phyloP scores from a whole-genome alignment of 2,329 filamentous ascomycete species.

The Tolypocladium guangdongense region DNA sequence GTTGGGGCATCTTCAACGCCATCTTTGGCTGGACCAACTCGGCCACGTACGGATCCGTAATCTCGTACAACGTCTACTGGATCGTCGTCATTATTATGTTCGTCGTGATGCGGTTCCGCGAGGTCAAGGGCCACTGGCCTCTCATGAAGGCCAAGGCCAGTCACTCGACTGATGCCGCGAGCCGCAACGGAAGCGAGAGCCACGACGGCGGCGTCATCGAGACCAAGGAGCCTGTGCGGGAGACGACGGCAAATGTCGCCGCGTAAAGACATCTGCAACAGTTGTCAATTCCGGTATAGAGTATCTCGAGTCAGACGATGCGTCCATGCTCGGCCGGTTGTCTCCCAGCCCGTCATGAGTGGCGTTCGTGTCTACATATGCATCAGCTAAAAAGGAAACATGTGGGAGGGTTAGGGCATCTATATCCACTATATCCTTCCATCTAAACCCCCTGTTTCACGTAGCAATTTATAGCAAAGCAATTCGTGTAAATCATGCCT shows the following conservation, averaged over 20 bases:
- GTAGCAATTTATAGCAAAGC: neutral
- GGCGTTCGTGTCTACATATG: neutral
- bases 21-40: slow-evolving; percentile 83
- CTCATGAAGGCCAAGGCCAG: slow-evolving; percentile 25
- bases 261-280: neutral
- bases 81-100: slow-evolving; percentile 62
- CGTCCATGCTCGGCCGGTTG: neutral
- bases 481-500: slow-evolving; percentile 16
- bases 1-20: slow-evolving; percentile 82
- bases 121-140: slow-evolving; percentile 41
- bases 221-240: slow-evolving; percentile 12
- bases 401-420: neutral
- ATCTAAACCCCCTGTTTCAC: neutral
- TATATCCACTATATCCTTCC: neutral
- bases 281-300: neutral
- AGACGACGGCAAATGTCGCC: slow-evolving; percentile 14
- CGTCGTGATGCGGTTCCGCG: slow-evolving; percentile 53
- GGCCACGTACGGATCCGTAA: slow-evolving; percentile 76
- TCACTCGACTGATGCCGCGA: slow-evolving; percentile 6
- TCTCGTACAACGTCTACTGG: slow-evolving; percentile 87
- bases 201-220: slow-evolving; percentile 10
- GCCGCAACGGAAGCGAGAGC: slow-evolving; percentile 15
- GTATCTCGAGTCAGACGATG: neutral
- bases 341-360: neutral
- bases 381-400: neutral